Base-by-base conservation (phyloP, 163 green algal genomes). In the Chlamydomonas reinhardtii region DNA sequence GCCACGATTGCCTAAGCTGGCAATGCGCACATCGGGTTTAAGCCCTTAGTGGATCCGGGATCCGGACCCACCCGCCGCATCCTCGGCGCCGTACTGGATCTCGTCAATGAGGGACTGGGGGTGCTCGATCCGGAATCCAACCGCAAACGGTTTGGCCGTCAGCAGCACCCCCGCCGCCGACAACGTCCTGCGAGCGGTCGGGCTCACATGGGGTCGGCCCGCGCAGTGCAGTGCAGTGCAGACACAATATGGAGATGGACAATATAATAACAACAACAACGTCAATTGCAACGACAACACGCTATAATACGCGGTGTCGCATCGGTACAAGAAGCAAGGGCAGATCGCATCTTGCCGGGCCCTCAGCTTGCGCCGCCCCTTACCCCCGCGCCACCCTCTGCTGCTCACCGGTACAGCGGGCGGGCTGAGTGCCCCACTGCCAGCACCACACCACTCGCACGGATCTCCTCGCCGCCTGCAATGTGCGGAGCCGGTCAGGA, bases 121-220 rank as follows among this genome's bases (percentile, higher is more conserved):
- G 79, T 97, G 94, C 87, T 97, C 94, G 25, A 97, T 91, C 0
- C 94, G 78, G 80, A 97, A 95, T 43, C 96, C 95, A 74, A 97
- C 83, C 20, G 96, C 93, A 87, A 97, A 98, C 39, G 92, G 90
- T 90, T 98, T 98, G 32, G 93, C 82, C 0, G 39, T 88, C 31
- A 98, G 84, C 27, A 32, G 43, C 2, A 97, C 91, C n/a, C 92
- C 94, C 16, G 89, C 75, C 0, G 19, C 32, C 12, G 76, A 27
- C 54, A 98, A 88, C 17, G 74, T 48, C 29, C 88, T 72, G 65
- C 17, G 3, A 9, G 65, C 8, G 39, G 39, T 48, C 8, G 39
- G 39, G 39, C 39, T n/a, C n/a, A 25, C 39, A 48, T 48, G 39
- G n/a, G n/a, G 39, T 48, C 39, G 39, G 39, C 39, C 39, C 5